Evolutionary conservation across 768 basidiomycete species (phyloP), one percentile per base, ranked within the genome.

Genomic region (Mycena pura): DNA sequence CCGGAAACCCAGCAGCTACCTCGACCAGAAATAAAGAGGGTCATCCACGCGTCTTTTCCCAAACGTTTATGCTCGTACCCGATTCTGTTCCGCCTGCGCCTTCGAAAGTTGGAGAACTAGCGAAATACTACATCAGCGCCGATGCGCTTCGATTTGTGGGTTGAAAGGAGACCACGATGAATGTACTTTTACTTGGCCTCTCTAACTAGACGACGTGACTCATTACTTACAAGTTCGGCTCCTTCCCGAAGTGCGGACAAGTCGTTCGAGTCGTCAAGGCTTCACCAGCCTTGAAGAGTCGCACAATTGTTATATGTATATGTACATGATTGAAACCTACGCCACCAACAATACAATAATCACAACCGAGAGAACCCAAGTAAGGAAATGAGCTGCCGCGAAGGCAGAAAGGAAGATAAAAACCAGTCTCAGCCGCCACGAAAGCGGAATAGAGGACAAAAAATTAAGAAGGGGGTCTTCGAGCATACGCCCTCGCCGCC

Each of bases 121-220:
- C 90, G 9, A 93, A 90, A 71, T 94, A 94, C 71, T 94, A 90
- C 69, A 79, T 95, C 55, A 86, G 86, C 60, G 86, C 91, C 11
- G 92, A 94, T 73, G 84, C 89, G 5, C 76, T 94, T 73, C 83
- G 92, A 71, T 93, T 95, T 65, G 92, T 95, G 60, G 92, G 93
- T 34, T 92, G 57, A 63, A 29, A 14, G 48, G 21, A 14, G 32
- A 21, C 25, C 11, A 31, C 38, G 21, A 47, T 22, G 31, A 53
- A 47, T 40, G 60, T 54, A 41, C 32, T 28, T 59, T 49, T 27
- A 19, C 9, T 14, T 5, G 40, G 10, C n/a, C 39, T 13, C n/a
- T 36, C 22, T 38, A 21, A 2, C 14, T 15, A 21, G n/a, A 13
- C 29, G 19, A 57, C 39, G 24, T 52, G 50, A 46, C 44, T 60